Evolutionary conservation across 805 yeast genomes (phyloP).

Genomic region (Wickerhamiella occidentalis): DNA sequence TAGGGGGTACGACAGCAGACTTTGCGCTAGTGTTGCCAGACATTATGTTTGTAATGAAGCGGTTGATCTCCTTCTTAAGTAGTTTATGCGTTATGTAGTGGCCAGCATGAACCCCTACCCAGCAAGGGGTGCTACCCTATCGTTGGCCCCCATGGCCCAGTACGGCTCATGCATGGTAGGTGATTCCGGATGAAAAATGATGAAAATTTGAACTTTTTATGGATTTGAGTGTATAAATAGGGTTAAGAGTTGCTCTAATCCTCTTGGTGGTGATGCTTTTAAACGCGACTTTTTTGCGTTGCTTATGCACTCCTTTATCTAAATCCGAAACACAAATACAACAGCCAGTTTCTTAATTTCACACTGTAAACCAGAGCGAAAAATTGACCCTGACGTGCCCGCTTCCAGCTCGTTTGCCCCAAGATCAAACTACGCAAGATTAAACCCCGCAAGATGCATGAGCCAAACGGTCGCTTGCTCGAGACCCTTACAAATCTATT

Average conservation of each 20-base stretch:
- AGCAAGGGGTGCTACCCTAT: not conserved
- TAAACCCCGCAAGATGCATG: too few species aligned
- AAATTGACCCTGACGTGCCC: too few species aligned
- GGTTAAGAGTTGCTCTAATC: not conserved
- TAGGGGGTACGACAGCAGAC: conserved; percentile 31
- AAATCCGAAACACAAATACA: not conserved
- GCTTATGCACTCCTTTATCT: not conserved
- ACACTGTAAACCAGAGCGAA: too few species aligned
- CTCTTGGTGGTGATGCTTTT: not conserved
- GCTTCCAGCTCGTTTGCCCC: too few species aligned
- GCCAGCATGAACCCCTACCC: not conserved
- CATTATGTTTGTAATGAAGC: not conserved
- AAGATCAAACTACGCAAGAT: too few species aligned
- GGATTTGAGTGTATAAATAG: not conserved
- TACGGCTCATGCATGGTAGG: not conserved
- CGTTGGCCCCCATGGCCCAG: not conserved
- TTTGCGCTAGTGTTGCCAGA: conserved; percentile 23
- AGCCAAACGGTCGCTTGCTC: too few species aligned
- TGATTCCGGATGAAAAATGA: not conserved
- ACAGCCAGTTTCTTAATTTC: too few species aligned
- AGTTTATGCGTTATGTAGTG: not conserved
- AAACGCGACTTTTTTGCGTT: not conserved
- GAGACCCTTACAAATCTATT: too few species aligned
- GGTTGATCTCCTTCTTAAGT: not conserved
- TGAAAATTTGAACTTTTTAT: not conserved